Evolutionary conservation across 345 rosid species (phyloP).

Genomic region (Eucalyptus pauciflora): DNA sequence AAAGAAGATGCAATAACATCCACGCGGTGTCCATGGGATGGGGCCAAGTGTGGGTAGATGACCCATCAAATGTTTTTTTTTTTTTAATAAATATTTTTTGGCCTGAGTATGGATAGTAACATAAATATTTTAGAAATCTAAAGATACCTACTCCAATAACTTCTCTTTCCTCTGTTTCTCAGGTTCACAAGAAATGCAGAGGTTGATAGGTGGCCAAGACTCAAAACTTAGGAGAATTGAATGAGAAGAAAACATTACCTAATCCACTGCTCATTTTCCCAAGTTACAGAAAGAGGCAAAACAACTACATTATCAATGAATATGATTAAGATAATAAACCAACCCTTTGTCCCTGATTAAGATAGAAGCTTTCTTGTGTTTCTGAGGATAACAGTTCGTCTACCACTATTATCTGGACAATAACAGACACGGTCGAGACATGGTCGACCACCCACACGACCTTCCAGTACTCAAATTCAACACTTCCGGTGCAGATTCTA

Average conservation of each 20-base stretch:
- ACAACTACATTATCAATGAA: neutral
- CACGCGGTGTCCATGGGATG: neutral
- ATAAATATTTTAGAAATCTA: neutral
- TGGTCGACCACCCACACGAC: neutral
- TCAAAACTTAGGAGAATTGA: neutral
- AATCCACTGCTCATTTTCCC: neutral
- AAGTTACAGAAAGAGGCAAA: neutral
- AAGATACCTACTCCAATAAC: neutral
- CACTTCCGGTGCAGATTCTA: neutral
- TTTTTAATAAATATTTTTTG: too few species aligned
- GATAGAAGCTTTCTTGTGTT: neutral
- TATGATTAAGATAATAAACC: neutral
- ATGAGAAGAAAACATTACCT: neutral
- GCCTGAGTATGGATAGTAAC: neutral
- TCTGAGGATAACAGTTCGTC: neutral
- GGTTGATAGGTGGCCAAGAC: neutral
- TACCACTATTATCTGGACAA: neutral
- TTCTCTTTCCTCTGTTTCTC: neutral
- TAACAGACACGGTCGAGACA: neutral
- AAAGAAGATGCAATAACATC: neutral
- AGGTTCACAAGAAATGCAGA: neutral
- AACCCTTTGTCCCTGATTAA: neutral
- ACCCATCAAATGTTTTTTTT: neutral
- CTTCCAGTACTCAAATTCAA: neutral
- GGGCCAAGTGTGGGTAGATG: neutral